Percentiles rank a stretch among this genome's conserved stretches.
These are phyloP conservation scores for Saccharomycopsis sp. DNA, from an alignment of 805 yeast species.

Conservation along the genomic window DNA sequence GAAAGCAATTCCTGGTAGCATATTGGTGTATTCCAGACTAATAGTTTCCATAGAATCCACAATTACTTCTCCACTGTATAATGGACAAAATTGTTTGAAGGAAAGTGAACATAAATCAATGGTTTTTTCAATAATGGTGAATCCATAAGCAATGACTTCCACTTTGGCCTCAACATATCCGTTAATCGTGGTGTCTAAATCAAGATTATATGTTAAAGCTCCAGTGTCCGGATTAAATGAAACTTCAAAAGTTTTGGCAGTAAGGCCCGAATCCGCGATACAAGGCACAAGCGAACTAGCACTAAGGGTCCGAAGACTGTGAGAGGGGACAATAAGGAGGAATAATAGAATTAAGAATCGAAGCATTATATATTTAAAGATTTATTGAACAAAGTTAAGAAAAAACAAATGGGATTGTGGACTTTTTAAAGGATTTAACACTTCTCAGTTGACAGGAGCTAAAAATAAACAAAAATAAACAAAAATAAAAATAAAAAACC, in stretches of 20 bases:
- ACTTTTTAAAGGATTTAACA: too few relatives aligned
- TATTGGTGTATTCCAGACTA: slow-evolving; percentile 34
- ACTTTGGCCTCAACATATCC: slow-evolving; percentile 61
- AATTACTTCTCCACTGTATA: slow-evolving; percentile 72
- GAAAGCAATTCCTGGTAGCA: slow-evolving; percentile 79
- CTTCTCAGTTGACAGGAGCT: too few relatives aligned
- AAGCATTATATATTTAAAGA: too few relatives aligned
- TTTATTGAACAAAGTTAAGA: too few relatives aligned
- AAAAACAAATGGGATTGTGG: too few relatives aligned
- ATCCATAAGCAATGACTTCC: slow-evolving; percentile 79
- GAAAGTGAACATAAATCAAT: slow-evolving; percentile 52
- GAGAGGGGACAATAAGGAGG: too few relatives aligned
- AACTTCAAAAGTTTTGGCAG: slow-evolving; percentile 68
- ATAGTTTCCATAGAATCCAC: slow-evolving; percentile 61
- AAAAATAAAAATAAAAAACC: too few relatives aligned
- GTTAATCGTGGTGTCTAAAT: slow-evolving; percentile 55
- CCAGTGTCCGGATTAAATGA: slow-evolving; percentile 2
- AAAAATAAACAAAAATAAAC: too few relatives aligned
- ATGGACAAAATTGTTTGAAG: slow-evolving; percentile 87
- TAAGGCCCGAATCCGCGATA: slow-evolving; percentile 62
- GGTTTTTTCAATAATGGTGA: slow-evolving; percentile 45
- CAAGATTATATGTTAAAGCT: slow-evolving; percentile 26
- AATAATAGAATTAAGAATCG: too few relatives aligned
- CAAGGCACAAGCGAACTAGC: slow-evolving; percentile 84
- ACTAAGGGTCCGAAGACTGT: too few relatives aligned